These are phyloP conservation scores for Adansonia grandidieri DNA, from an alignment of 441 rosid species.

Conservation along the genomic window DNA sequence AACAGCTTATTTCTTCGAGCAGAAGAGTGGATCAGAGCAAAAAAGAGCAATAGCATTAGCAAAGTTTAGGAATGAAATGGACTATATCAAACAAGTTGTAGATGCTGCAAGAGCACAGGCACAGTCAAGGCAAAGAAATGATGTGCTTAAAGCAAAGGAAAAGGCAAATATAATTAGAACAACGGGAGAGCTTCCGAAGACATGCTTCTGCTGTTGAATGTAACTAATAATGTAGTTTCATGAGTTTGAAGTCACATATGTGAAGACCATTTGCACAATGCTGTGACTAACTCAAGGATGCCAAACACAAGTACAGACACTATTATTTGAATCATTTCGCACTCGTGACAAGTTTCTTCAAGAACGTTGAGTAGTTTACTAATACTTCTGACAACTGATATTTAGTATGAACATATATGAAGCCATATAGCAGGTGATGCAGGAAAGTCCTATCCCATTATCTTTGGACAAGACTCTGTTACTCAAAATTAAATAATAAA, in stretches of 20 bases:
- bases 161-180: constrained; percentile 63
- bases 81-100: constrained; percentile 50
- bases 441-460: background rate
- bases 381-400: constrained; percentile 2
- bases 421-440: background rate
- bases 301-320: background rate
- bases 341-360: background rate
- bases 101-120: constrained; percentile 71
- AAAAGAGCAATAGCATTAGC: constrained; percentile 50
- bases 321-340: background rate
- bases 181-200: constrained; percentile 53
- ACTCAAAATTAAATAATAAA: background rate
- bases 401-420: background rate
- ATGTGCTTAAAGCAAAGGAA: constrained; percentile 58
- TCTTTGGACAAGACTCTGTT: background rate
- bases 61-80: constrained; percentile 46
- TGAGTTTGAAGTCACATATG: constrained; percentile 9
- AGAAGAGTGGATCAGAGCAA: constrained; percentile 52
- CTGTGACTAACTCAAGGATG: constrained; percentile 21
- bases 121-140: constrained; percentile 49
- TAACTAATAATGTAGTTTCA: background rate
- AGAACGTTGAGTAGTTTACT: constrained; percentile 6
- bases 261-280: constrained; percentile 19
- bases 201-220: constrained; percentile 65
- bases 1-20: constrained; percentile 24